Evolutionary conservation across 805 yeast genomes (phyloP), one percentile per base, ranked within the genome.

Genomic region (Isabelozyma rhagii): DNA sequence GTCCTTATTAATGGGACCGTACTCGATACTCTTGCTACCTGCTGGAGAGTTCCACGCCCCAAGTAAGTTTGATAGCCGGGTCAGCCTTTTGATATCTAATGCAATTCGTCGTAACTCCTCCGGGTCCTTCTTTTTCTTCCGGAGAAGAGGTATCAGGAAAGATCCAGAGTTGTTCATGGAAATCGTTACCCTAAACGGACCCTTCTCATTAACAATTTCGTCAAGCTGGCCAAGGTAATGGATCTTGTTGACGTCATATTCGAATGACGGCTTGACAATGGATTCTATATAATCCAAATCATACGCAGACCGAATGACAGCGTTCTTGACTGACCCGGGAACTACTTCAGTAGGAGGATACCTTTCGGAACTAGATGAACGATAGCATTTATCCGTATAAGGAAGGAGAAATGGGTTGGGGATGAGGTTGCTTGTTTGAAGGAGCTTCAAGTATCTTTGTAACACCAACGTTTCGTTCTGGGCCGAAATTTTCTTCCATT

Each of bases 371-470:
- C 51, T 51, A 25, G 53, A 56, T 4, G 28, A 17, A 41, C 6
- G 25, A 41, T 18, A 18, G 14, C 18, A n/a, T 39, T 6, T 47
- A 55, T 13, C 58, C 48, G 68, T 62, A 41, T 64, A 64, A 6
- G 74, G 69, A 13, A 72, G 54, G 15, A 61, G 53, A 38, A 51
- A 60, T 1, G 78, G 76, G 17, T 62, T 62, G 2, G 74, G 75
- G 3, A 72, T 42, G 44, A 55, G 53, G 6, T 60, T 58, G 1
- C 44, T 18, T 38, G 51, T 44, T 48, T 72, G 77, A 25, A 62
- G 57, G 14, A 49, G 46, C 49, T 66, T 67, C 27, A 74, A 49
- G 53, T 62, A 66, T 17, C 65, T 57, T 13, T 68, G 57, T 18
- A 69, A 51, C 4, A 31, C 36, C 36, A 8, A 13, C 10, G 8